Evolutionary conservation across 345 rosid species (phyloP), one percentile per base, ranked within the genome.

Genomic region (Syzygium jambos): DNA sequence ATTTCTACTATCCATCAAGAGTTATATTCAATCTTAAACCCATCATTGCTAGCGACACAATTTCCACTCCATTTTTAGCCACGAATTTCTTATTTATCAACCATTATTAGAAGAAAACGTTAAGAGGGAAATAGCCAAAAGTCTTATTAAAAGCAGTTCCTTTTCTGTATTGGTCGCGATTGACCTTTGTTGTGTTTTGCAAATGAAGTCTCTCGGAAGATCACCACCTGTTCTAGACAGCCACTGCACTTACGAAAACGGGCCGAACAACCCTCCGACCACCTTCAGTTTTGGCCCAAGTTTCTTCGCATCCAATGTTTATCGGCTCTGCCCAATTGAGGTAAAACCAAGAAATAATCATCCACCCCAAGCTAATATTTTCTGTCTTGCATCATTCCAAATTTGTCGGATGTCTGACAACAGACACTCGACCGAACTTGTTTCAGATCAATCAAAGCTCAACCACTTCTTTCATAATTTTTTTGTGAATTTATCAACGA

Each of bases 291-390:
- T 89, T 25, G 93, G 95, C 25, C 93, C 92, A 6, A 22, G 88
- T 5, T 88, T 11, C 86, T 51, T 93, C 34, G 61, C 87, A 5
- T 43, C 1, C 38, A 63, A 7, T n/a, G 1, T 55, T 41, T 80
- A 84, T 52, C 63, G 27, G 65, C 94, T 90, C 51, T 92, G 94
- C 89, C 96, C 94, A 43, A 87, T 55, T 54, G 88, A 94, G 93
- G 98, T 91, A 85, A 86, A 61, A 61, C 34, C 34, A 27, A 13
- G 6, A 30, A 61, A 61, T 38, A 38, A 38, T n/a, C n/a, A n/a
- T 13, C 0, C 1, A 3, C 17, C 34, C 73, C 34, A 13, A 3
- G 68, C 68, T 61, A 61, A 61, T 61, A 7, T 29, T 61, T 19
- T 13, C 34, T 3, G 4, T n/a, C n/a, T 61, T n/a, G 73, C 34